Percentiles rank a stretch among this genome's conserved stretches.
Conservation (phyloP, 1,139 yeast species). For the Kodamaea anthophila region DNA sequence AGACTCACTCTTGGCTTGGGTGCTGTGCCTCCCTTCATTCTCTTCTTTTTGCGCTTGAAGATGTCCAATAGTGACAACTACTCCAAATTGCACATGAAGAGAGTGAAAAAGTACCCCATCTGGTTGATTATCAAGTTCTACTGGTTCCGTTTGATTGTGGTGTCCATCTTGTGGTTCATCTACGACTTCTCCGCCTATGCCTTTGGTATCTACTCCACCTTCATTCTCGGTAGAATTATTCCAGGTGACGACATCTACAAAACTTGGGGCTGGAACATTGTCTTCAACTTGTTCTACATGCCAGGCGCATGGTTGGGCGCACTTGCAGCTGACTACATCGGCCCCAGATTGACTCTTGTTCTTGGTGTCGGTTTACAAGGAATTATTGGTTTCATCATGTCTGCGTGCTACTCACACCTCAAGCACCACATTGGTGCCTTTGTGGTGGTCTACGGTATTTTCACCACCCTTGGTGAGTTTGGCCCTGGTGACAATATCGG, state of each 20-base stretch:
- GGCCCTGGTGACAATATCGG: constrained; percentile 96
- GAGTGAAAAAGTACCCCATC: constrained; percentile 57
- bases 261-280: constrained; percentile 90
- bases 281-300: constrained; percentile 77
- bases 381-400: constrained; percentile 79
- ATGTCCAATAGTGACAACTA: constrained; percentile 70
- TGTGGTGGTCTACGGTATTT: constrained; percentile 82
- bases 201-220: constrained; percentile 78
- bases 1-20: constrained; percentile 88
- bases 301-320: constrained; percentile 92
- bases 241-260: constrained; percentile 61
- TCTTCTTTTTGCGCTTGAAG: constrained; percentile 71
- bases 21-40: constrained; percentile 76
- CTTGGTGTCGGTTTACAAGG: constrained; percentile 71
- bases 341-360: constrained; percentile 81
- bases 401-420: constrained; percentile 56
- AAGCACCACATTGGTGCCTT: constrained; percentile 65
- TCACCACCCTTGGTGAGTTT: constrained; percentile 81
- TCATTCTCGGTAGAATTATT: constrained; percentile 54
- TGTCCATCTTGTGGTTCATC: constrained; percentile 81
- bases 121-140: constrained; percentile 68
- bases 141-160: constrained; percentile 71
- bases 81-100: constrained; percentile 63
- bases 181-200: constrained; percentile 87
- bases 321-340: constrained; percentile 68